These are phyloP conservation scores for Sorghum bicolor DNA, from an alignment of 176 grass and related monocot genomes.

Conservation along the genomic window DNA sequence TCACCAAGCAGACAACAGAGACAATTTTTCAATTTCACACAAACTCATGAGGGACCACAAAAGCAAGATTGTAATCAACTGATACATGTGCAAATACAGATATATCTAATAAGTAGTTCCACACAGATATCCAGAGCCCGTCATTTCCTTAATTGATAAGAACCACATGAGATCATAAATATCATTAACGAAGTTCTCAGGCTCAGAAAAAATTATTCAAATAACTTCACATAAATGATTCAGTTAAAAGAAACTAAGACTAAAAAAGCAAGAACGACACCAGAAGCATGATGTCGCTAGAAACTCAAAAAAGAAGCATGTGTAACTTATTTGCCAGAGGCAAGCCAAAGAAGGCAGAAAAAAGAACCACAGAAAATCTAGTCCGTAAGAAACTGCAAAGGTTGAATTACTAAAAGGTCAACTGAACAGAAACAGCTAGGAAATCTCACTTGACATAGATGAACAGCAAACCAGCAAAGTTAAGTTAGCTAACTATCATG, in stretches of 20 bases:
- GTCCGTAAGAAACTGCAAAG: background rate
- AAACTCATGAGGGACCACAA: constrained; percentile 1
- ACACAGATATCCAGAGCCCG: background rate
- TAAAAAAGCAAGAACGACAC: background rate
- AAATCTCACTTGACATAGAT: background rate
- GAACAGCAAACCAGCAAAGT: background rate
- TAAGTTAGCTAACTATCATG: background rate
- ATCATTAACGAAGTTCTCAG: constrained; percentile 8
- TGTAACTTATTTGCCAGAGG: background rate
- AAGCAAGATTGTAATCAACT: background rate
- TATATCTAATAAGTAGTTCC: background rate
- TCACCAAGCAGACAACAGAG: background rate
- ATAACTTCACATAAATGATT: background rate
- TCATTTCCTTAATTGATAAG: background rate
- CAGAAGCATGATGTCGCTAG: background rate
- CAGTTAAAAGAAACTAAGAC: background rate
- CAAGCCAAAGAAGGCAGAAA: background rate
- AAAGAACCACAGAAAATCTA: background rate
- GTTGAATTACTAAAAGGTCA: background rate
- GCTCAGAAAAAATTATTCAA: background rate
- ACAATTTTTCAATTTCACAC: background rate
- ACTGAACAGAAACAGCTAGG: background rate
- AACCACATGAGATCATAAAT: background rate
- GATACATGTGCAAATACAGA: background rate
- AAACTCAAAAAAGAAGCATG: background rate